A percentile compares a stretch with the other conserved stretches of the same genome.
Conservation (phyloP, 352 stramenopile genomes). For the Peronospora destructor region DNA sequence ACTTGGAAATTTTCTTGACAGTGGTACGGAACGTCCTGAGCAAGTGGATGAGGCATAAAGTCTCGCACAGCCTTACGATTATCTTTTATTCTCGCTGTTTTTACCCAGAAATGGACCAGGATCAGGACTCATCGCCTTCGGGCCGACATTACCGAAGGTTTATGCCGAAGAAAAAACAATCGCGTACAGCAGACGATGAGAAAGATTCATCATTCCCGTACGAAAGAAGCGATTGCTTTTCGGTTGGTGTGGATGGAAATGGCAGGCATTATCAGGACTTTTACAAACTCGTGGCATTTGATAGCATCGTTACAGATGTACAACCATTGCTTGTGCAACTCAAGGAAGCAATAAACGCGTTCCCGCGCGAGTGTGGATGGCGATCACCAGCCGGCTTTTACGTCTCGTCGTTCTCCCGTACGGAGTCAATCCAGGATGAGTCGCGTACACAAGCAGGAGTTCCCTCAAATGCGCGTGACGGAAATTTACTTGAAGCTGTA, state of each 20-base stretch:
- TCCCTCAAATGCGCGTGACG: slow-evolving; percentile 64
- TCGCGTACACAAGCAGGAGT: slow-evolving; percentile 32
- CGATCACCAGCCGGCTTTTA: slow-evolving; percentile 39
- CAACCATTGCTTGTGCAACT: slow-evolving; percentile 59
- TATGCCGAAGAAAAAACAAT: slow-evolving; percentile 19
- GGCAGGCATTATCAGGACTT: slow-evolving; percentile 80
- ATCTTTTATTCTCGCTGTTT: slow-evolving; percentile 89
- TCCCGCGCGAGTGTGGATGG: slow-evolving; percentile 66
- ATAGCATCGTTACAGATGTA: slow-evolving; percentile 64
- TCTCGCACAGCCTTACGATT: slow-evolving; percentile 89
- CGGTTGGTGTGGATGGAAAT: slow-evolving; percentile 68
- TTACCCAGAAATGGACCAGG: slow-evolving; percentile 69
- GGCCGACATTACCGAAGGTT: slow-evolving; percentile 12
- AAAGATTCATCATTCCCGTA: slow-evolving; percentile 59
- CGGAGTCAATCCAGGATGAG: slow-evolving; percentile 13
- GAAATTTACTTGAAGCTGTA: slow-evolving; percentile 97
- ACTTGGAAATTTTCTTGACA: slow-evolving; percentile 86
- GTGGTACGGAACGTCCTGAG: slow-evolving; percentile 75
- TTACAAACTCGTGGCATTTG: slow-evolving; percentile 79
- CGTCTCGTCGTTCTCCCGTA: slow-evolving; percentile 24
- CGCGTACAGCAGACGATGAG: slow-evolving; percentile 19
- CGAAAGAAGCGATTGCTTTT: slow-evolving; percentile 52
- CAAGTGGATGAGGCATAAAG: slow-evolving; percentile 88
- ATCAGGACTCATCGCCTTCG: slow-evolving; percentile 24
- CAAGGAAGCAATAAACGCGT: slow-evolving; percentile 74